Base-by-base conservation (phyloP, 352 stramenopile genomes). In the Elongisporangium anandrum region DNA sequence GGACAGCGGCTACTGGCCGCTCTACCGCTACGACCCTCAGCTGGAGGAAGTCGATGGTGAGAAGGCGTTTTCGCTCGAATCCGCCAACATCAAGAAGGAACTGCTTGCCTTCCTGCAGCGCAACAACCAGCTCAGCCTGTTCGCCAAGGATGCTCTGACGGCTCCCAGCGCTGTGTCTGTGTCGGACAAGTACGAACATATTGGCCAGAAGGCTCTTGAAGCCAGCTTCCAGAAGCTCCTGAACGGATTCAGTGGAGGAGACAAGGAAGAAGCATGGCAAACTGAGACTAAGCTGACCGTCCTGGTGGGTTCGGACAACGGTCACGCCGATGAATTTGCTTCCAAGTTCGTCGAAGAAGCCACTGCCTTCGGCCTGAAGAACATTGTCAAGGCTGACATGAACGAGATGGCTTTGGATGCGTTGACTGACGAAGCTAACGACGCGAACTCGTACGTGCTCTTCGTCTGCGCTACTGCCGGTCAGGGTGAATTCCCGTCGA, bases 21-120 rank as follows among this genome's bases (percentile, higher is more conserved):
- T 97, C n/a, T 97, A 97, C 74, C 83, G 88, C n/a, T 96, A 94
- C 77, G 94, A 96, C 65, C 90, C 90, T 38, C 50, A 85, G 50
- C 70, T 94, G 8, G 78, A 90, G 29, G 78, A 89, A 23, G 73
- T 88, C 23, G 74, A 83, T 2, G 87, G 84, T 41, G 89, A 97
- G 68, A 97, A 89, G 66, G 79, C 87, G 56, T 96, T 97, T 55
- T 72, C 86, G n/a, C 75, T 96, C 20, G 91, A 97, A 69, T 96
- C 84, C 23, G 88, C 91, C 17, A 96, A 87, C 57, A 89, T 97
- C 57, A 92, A 94, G 70, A 92, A 95, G 67, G 90, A 97, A 59
- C 69, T 97, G 22, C 73, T 92, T 13, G 70, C 74, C 29, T 97
- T 97, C 75, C 69, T 97, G 45, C 78, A 92, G 63, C 81, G 90